Base-by-base conservation (phyloP, 2,329 filamentous ascomycete species). In the Nemania serpens region DNA sequence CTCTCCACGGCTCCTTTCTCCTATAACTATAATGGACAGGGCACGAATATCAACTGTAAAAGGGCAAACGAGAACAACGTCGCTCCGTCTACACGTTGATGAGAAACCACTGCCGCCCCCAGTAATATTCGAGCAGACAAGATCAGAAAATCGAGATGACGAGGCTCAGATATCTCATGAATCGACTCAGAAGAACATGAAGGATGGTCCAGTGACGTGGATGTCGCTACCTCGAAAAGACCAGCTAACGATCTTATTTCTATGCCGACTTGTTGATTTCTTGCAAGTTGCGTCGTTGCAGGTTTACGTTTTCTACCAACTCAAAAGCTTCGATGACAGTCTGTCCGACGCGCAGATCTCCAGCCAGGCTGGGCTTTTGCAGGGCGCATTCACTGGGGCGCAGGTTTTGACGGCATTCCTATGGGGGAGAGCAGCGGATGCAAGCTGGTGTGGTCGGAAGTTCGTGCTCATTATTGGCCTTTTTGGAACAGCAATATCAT, bases 301-400 rank as follows among this genome's bases (percentile, higher is more conserved):
- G 69, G 83, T 87, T 43, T 93, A 91, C 72, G 84, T 93, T 71
- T 92, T 90, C 76, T 91, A 90, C 75, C 88, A 91, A 74, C 83
- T 92, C 13, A 86, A 85, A 67, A 88, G 85, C 3, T 90, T 92
- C 71, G 74, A 79, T 61, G 82, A 82, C 1, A 83, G 81, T 0
- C 73, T 83, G 13, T 78, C 81, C 15, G 80, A 84, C 57, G 73
- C 79, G 22, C 74, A 78, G 48, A 88, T 91, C 58, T 85, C 90
- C 0, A 81, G 81, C 5, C 89, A 91, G 70, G 89, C 88, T 0
- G 89, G 90, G 25, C 78, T 91, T 18, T 77, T 92, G 25, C 87
- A 89, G 57, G 89, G 86, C 15, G 85, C 86, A 25, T 93, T 92
- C 70, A 90, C 89, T 0, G 87, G 86, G 5, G 87, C 88, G 0